Base-by-base conservation (phyloP, 164 flowering plant genomes). In the Tetracentron sinense region DNA sequence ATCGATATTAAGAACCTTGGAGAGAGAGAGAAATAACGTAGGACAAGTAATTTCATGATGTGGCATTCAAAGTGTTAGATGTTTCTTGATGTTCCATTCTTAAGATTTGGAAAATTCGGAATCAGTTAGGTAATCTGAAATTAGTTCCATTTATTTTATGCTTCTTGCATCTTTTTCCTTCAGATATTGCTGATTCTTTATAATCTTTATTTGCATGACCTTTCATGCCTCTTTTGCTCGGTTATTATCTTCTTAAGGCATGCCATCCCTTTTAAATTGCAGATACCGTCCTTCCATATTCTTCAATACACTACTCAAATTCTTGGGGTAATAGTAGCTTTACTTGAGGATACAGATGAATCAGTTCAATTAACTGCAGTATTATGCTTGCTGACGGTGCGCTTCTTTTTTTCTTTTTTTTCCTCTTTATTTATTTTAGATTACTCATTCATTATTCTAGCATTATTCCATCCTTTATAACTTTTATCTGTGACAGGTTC, bases 331-430 rank as follows among this genome's bases (percentile, higher is more conserved):
- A 83, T 94, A 69, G 75, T 91, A 60, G 95, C 95, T 63, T 72
- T 94, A 71, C 92, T 93, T 19, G 97, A 88, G 76, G 98, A 94
- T 74, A 64, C 76, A 42, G 95, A 87, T 77, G 98, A 91, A 77
- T 78, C 87, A 8, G 98, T 94, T 75, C 90, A 89, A 71, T 75
- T 86, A 66, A 85, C 97, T 65, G 89, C 95, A 29, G 92, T 90
- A 6, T 83, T 83, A 64, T 87, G 98, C 82, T 77, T 94, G 77
- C 77, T 81, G 35, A 81, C 52, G 82, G 98, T 94, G 67, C 73
- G 68, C 42, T 46, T 19, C 48, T 35, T 25, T 23, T 2, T 27
- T 28, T 38, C 58, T 27, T 26, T 27, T 26, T 53, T 27, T 23
- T 17, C 6, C 17, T 28, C 15, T 21, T 17, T n/a, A 6, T 54